Base-by-base conservation (phyloP, 768 basidiomycete species). In the Tephrocybe sp. region DNA sequence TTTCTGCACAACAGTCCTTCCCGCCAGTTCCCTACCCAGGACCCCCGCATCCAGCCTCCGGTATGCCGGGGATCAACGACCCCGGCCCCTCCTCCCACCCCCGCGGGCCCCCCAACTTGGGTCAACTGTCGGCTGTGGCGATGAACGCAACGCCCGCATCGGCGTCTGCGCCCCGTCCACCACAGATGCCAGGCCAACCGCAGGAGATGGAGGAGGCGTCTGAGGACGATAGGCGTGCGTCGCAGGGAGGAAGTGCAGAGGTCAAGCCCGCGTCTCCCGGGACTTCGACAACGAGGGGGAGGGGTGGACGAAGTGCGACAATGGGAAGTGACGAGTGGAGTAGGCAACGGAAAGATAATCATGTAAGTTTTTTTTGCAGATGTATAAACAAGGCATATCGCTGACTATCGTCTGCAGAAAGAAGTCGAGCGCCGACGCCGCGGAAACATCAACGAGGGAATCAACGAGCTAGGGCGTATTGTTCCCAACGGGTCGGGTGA, bases 381-480 rank as follows among this genome's bases (percentile, higher is more conserved):
- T 22, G 9, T 4, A 26, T 26, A 6, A 19, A 8, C 27, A 3
- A 4, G 26, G 12, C 28, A 30, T 6, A 13, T 51, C 24, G 25
- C 38, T 40, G 13, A 40, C 18, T 2, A 11, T 38, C 4, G 12
- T 9, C 13, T 55, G 44, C 71, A 98, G 95, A 98, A 98, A 91
- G 94, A 98, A 72, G 94, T 98, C 11, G 96, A 99, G 67, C 88
- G 96, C 45, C 83, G 92, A 30, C 86, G 96, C 45, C 79, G 96
- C 39, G 94, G 94, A 15, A 93, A 93, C 58, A 98, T 99, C 70
- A 97, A 96, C 69, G 89, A 95, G 54, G 95, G 95, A 0, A 97
- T 99, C 72, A 92, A 89, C 61, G 88, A 90, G 59, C 84, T 98
- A 13, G 87, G 89, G 0, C 81, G 86, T 0, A 89, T 95, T 57